Base-by-base conservation (phyloP, 169 alveolate genomes). In the Plasmodium gonderi region DNA sequence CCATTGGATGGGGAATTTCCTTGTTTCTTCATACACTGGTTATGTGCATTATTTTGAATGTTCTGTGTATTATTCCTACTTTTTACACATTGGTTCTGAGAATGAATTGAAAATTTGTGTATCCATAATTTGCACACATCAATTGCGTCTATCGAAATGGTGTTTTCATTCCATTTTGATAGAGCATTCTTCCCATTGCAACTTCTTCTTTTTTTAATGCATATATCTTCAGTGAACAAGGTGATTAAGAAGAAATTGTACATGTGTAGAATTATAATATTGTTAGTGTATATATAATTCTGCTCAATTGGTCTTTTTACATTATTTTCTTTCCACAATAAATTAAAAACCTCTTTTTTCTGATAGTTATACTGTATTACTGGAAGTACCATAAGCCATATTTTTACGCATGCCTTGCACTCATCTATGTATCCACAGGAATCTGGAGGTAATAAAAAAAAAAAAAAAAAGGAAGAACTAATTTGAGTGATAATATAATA, bases 401-500 rank as follows among this genome's bases (percentile, higher is more conserved):
- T 74, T 44, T 87, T 75, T 72, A 87, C 79, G 42, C 93, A 87
- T 38, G 79, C 47, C 26, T 87, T 87, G 51, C 93, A 87, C 20
- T 87, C 93, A 23, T 54, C 47, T 36, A 87, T 8, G 64, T 26
- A 23, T 33, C 45, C 89, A 42, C 26, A 11, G 9, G 85, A 9
- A 8, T 49, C 93, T 49, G 69, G 38, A 7, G 67, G 33, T 17
- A 51, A 36, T 11, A 4, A 29, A 5, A 67, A 20, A 68, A 33
- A 40, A 65, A n/a, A n/a, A n/a, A n/a, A n/a, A n/a, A n/a, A n/a
- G n/a, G n/a, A n/a, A n/a, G n/a, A n/a, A n/a, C n/a, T n/a, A n/a
- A n/a, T n/a, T n/a, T n/a, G n/a, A n/a, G n/a, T n/a, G n/a, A n/a
- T n/a, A n/a, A n/a, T n/a, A n/a, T n/a, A n/a, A n/a, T n/a, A n/a